Evolutionary conservation across 805 yeast species (phyloP), one percentile per base, ranked within the genome.

Genomic region (Ogataea pilisensis): DNA sequence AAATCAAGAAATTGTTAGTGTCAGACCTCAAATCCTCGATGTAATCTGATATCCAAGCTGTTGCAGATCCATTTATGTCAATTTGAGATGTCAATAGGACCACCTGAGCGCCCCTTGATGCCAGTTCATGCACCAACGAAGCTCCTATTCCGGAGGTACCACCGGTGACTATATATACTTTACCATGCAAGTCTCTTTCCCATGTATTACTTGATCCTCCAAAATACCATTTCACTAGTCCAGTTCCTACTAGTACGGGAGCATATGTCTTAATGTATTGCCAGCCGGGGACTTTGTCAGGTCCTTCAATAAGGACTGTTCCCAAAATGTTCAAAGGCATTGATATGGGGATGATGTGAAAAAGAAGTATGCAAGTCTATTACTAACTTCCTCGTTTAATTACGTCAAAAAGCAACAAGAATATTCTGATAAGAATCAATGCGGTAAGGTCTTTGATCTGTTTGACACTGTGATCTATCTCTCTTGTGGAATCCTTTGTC

Each of bases 111-210:
- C 99, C 99, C 37, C 77, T 64, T 0, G 50, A 41, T 0, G 97
- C 97, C 53, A 93, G 59, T 25, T 89, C 89, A 28, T 72, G 69
- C 0, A 78, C 93, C 4, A 85, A 73, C 3, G 77, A 74, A 0
- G 91, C 83, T 0, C 99, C 99, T 45, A 88, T 60, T 0, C 98
- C 97, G 1, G 95, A 75, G 0, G 98, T 91, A 2, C 95, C 99
- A n/a, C 99, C 99, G 0, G 93, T 84, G 6, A 86, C 71, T 17
- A 85, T 68, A 53, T 72, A 84, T 4, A 90, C 98, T 54, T 81
- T 80, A 1, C 98, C 97, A 57, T 93, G 96, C 58, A 91, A 64
- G 49, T 89, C 90, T 44, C 97, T 72, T 46, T 87, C 95, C 96
- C 96, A 91, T 0, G 89, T 85, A 63, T 91, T 93, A 17, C 75